These are phyloP conservation scores for Cubamyces sp. DNA, from an alignment of 768 basidiomycete species.

Conservation along the genomic window DNA sequence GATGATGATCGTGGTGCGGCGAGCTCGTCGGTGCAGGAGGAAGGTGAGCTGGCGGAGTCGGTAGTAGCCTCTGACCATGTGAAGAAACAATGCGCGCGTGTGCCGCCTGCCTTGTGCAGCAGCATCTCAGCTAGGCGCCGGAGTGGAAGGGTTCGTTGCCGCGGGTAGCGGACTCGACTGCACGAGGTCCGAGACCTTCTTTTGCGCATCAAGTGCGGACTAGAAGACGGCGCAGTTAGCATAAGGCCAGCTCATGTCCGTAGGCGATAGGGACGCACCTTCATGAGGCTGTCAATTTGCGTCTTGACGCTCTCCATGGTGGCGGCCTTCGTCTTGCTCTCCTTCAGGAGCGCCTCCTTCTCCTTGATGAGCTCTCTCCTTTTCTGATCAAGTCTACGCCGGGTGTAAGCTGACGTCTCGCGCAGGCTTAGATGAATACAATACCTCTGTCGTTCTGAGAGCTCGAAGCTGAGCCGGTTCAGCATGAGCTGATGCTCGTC, in stretches of 20 bases:
- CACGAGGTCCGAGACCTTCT: constrained; percentile 73
- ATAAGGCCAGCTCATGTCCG: constrained; percentile 18
- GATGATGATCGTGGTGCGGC: too few species aligned
- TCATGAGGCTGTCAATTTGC: constrained; percentile 77
- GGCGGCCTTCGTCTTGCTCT: constrained; percentile 72
- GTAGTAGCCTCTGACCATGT: too few species aligned
- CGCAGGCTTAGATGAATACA: constrained; percentile 25
- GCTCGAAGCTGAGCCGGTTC: constrained; percentile 84
- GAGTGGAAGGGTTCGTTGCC: constrained; percentile 31
- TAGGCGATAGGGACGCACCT: constrained; percentile 47
- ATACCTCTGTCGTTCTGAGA: constrained; percentile 86
- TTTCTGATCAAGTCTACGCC: constrained; percentile 66
- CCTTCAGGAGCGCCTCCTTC: constrained; percentile 81
- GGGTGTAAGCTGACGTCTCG: constrained; percentile 10
- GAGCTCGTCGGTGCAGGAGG: too few species aligned
- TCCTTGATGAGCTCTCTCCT: constrained; percentile 68
- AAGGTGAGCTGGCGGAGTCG: too few species aligned
- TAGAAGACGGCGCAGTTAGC: constrained; percentile 34
- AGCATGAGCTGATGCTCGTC: constrained; percentile 87
- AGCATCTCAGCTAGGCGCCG: constrained; percentile 29
- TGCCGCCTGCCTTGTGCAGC: background rate
- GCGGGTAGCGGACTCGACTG: constrained; percentile 42
- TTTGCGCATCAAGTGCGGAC: constrained; percentile 75
- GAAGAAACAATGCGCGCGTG: too few species aligned
- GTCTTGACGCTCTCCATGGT: constrained; percentile 79